Evolutionary conservation across 2,329 filamentous ascomycete genomes (phyloP), one percentile per base, ranked within the genome.

Genomic region (Penicillium sclerotigenum): DNA sequence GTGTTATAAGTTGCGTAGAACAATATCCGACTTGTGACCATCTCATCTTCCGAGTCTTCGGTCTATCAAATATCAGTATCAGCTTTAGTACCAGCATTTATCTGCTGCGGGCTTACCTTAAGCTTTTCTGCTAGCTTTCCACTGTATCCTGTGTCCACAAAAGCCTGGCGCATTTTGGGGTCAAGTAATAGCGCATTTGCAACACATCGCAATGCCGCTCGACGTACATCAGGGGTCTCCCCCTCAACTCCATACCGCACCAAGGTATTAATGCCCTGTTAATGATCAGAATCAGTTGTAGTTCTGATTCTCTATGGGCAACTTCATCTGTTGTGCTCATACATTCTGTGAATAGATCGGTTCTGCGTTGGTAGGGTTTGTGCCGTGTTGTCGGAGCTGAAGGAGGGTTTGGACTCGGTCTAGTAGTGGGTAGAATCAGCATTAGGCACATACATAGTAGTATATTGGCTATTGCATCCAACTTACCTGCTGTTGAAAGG

Each of bases 271-370:
- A 97, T 87, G 14, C 90, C 90, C 89, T 96, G 58, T 14, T 57
- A 26, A 9, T 40, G 6, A 51, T 59, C 47, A 53, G 59, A 67
- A 41, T 36, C 20, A 36, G 28, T 33, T 41, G 29, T 11, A 29
- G 9, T 31, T 20, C 9, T 37, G 18, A 9, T 36, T 29, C 14
- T 40, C 28, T 6, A 18, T 6, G n/a, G 20, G 18, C 13, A 13
- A 1, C 45, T 41, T 31, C 42, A 16, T 42, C 22, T 24, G 8
- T 36, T 34, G 40, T 24, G 36, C 51, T 62, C 79, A 62, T 80
- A 89, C 91, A 74, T 87, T 79, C 72, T 84, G 82, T n/a, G 88
- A 88, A 74, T 94, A 97, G 56, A 97, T 93, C 1, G 90, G 88
- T 56, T 88, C 88, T 28, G 91, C 86, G 73, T 90, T 81, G 29